Conservation (phyloP, 441 rosid species). For the Pelargonium cotyledonis region DNA sequence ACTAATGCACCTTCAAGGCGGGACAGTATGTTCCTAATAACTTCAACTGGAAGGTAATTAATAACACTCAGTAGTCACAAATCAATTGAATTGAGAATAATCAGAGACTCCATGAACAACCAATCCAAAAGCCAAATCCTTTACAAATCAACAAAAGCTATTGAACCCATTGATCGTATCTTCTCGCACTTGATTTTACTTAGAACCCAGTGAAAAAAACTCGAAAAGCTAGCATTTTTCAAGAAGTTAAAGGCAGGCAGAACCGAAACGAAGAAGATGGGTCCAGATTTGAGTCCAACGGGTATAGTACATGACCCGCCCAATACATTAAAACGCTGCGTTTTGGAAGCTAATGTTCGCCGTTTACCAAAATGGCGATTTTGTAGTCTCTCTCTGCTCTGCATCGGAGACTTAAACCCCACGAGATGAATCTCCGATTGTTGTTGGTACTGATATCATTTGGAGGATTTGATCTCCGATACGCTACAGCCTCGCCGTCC, state of each 20-base stretch:
- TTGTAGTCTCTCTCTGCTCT: background rate
- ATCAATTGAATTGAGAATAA: background rate
- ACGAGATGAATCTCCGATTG: slow-evolving; percentile 13
- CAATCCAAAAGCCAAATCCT: slow-evolving; percentile 2
- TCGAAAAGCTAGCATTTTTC: too few relatives aligned
- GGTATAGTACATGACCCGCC: background rate
- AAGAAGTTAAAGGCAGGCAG: background rate
- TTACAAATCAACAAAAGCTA: background rate
- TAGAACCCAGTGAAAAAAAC: too few relatives aligned
- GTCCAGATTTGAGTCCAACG: background rate
- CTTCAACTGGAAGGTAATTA: slow-evolving; percentile 43
- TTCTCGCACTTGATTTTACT: too few relatives aligned
- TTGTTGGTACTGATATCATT: slow-evolving; percentile 16
- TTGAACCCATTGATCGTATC: too few relatives aligned
- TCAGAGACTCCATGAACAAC: background rate
- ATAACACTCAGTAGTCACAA: slow-evolving; percentile 10
- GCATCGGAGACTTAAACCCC: slow-evolving; percentile 4
- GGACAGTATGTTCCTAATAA: slow-evolving; percentile 59
- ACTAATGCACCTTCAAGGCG: slow-evolving; percentile 49
- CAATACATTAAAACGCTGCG: background rate
- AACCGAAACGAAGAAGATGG: background rate
- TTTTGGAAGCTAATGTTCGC: background rate
- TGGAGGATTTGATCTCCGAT: slow-evolving; percentile 19
- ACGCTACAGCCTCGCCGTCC: slow-evolving; percentile 25
- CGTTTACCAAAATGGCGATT: slow-evolving; percentile 3